These are phyloP conservation scores for Cnidoscolus chayamansa DNA, from an alignment of 441 rosid genomes.

Conservation along the genomic window DNA sequence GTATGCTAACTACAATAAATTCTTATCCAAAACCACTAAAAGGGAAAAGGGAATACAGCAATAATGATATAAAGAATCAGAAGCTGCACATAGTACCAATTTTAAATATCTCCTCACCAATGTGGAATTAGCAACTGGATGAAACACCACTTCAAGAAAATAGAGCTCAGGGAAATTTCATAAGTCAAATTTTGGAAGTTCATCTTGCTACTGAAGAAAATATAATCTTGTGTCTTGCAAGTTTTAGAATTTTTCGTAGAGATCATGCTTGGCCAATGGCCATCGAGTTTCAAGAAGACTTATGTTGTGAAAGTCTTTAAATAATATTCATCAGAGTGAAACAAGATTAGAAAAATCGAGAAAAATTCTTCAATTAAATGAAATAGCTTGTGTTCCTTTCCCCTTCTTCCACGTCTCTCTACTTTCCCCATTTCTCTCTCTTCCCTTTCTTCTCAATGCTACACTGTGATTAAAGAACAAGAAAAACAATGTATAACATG, in stretches of 20 bases:
- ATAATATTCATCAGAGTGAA: not conserved
- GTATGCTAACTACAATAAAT: not conserved
- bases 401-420: not conserved
- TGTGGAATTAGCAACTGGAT: not conserved
- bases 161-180: not conserved
- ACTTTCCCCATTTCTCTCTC: not conserved
- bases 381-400: not conserved
- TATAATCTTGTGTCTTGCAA: not conserved
- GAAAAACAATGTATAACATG: not conserved
- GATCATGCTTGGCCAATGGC: not conserved
- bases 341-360: not conserved
- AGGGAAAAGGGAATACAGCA: not conserved
- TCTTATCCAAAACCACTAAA: not conserved
- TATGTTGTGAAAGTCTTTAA: not conserved
- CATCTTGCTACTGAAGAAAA: constrained; percentile 1
- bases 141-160: not conserved
- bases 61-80: not conserved
- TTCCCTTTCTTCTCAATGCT: not conserved
- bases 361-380: not conserved
- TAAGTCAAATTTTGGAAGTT: not conserved
- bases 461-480: not conserved
- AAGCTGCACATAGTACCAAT: not conserved
- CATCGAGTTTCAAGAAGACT: not conserved
- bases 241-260: not conserved
- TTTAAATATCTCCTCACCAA: not conserved